Percentiles rank a stretch among this genome's conserved stretches.
These are phyloP conservation scores for Lathyrus oleraceus DNA, from an alignment of 306 rosid species.

Conservation along the genomic window DNA sequence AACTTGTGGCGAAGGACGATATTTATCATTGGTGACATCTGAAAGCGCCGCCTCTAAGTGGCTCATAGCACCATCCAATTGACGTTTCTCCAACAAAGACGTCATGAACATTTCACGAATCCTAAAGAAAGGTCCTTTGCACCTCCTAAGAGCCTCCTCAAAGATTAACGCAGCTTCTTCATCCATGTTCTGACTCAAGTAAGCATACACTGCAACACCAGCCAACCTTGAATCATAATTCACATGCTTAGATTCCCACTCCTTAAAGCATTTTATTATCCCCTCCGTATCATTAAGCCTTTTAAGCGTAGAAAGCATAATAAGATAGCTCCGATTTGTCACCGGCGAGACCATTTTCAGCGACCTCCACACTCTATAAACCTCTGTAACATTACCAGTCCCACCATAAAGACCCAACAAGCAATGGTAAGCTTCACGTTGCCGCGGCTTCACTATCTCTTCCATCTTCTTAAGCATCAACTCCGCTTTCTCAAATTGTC, in stretches of 20 bases:
- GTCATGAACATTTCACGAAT: conserved; percentile 62
- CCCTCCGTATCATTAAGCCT: conserved; percentile 68
- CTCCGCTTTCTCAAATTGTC: conserved; percentile 63
- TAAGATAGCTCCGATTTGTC: conserved; percentile 65
- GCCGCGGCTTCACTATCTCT: conserved; percentile 40
- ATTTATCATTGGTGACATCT: conserved; percentile 42
- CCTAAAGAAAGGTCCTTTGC: conserved; percentile 52
- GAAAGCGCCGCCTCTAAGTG: conserved; percentile 54
- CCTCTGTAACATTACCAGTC: conserved; percentile 58
- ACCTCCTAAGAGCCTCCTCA: conserved; percentile 51
- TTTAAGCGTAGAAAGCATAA: conserved; percentile 65
- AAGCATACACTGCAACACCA: conserved; percentile 47
- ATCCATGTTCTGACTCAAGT: conserved; percentile 53
- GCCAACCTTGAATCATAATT: conserved; percentile 60
- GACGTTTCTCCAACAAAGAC: conserved; percentile 49
- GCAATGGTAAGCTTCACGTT: conserved; percentile 63
- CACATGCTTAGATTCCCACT: conserved; percentile 67
- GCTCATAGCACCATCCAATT: conserved; percentile 54
- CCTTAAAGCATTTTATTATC: conserved; percentile 52
- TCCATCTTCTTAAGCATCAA: conserved; percentile 54
- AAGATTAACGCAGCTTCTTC: conserved; percentile 64
- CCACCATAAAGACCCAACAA: conserved; percentile 69
- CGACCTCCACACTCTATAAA: conserved; percentile 63
- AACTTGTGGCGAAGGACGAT: conserved; percentile 51
- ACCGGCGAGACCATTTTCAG: conserved; percentile 49